Evolutionary conservation across 2,329 filamentous ascomycete species (phyloP).

Genomic region (Cordyceps tenuipes): DNA sequence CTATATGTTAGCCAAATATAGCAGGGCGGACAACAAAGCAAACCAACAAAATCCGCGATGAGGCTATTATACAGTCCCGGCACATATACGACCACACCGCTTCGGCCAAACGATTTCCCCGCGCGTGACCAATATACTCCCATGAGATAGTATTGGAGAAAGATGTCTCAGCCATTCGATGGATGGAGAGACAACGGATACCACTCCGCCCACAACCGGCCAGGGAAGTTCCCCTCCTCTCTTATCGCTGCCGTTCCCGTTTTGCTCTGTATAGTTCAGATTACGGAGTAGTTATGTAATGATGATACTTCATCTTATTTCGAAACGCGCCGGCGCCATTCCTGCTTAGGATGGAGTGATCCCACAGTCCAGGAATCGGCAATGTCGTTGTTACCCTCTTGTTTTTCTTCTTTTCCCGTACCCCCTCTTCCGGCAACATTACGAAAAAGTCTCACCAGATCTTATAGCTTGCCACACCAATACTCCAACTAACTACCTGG

Average conservation of each 20-base stretch:
- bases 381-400: neutral
- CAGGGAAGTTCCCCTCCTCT: neutral
- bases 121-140: neutral
- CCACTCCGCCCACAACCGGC: neutral
- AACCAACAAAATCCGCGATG: neutral
- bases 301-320: neutral
- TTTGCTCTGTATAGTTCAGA: neutral
- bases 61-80: neutral
- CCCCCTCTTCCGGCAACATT: no score
- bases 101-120: neutral
- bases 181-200: neutral
- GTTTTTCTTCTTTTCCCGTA: neutral
- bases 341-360: no score
- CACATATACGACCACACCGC: neutral
- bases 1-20: neutral
- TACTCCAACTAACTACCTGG: no score
- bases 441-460: no score
- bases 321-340: neutral
- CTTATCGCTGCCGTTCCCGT: neutral
- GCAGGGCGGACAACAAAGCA: neutral
- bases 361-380: neutral
- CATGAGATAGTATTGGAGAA: neutral
- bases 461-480: no score
- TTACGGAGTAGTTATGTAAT: neutral
- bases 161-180: neutral